phyloP scores from a whole-genome alignment of 2,329 filamentous ascomycete genomes.

The Aspergillus costaricaensis region DNA sequence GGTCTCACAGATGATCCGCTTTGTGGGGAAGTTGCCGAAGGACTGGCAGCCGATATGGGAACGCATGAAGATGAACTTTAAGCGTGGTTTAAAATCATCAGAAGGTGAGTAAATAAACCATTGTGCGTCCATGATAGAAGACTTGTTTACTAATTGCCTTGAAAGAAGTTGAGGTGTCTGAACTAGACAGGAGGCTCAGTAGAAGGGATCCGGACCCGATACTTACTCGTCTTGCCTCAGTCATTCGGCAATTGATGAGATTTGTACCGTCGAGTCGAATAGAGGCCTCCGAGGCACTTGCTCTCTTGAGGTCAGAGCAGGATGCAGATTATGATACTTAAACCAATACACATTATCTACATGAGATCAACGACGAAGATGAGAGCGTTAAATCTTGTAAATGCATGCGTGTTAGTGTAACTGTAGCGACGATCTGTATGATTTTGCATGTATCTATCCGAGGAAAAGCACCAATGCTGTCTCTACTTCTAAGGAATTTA shows the following conservation, averaged over 20 bases:
- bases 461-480: too few relatives aligned
- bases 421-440: too few relatives aligned
- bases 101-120: slow-evolving; percentile 16
- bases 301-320: slow-evolving; percentile 2
- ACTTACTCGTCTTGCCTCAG: slow-evolving; percentile 18
- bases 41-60: slow-evolving; percentile 25
- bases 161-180: neutral
- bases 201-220: slow-evolving; percentile 14
- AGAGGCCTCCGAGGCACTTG: slow-evolving; percentile 22
- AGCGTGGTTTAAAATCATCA: slow-evolving; percentile 4
- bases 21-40: slow-evolving; percentile 21
- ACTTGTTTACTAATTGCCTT: too few relatives aligned
- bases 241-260: slow-evolving; percentile 25
- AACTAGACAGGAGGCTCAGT: slow-evolving; percentile 22
- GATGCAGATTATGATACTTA: too few relatives aligned
- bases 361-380: too few relatives aligned
- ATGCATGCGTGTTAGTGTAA: too few relatives aligned
- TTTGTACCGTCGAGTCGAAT: slow-evolving; percentile 25
- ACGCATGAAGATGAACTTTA: slow-evolving; percentile 13
- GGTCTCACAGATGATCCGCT: slow-evolving; percentile 25
- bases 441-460: too few relatives aligned
- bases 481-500: too few relatives aligned
- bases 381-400: too few relatives aligned
- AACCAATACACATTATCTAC: too few relatives aligned
- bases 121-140: too few relatives aligned